These are phyloP conservation scores for Lactarius indigo DNA, from an alignment of 768 basidiomycete species.

Conservation along the genomic window DNA sequence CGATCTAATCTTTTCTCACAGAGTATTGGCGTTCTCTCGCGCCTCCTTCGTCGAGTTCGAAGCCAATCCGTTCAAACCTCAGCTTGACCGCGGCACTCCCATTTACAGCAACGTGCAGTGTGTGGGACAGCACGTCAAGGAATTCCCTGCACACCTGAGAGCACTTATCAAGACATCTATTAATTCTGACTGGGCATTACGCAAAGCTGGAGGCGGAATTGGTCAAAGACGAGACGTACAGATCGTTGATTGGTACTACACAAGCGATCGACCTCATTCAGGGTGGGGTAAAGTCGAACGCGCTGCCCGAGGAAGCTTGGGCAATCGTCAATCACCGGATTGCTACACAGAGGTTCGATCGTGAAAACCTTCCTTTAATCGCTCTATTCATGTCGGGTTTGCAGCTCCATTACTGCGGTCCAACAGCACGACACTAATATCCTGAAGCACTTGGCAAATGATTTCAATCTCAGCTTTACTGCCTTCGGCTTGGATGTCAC, in stretches of 20 bases:
- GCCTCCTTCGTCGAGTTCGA: constrained; percentile 26
- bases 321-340: constrained; percentile 37
- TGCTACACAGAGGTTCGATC: constrained; percentile 33
- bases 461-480: constrained; percentile 40
- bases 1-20: constrained; percentile 1
- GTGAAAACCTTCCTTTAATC: neutral
- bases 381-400: neutral
- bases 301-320: constrained; percentile 43
- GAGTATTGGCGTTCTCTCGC: constrained; percentile 73
- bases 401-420: constrained; percentile 33
- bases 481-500: constrained; percentile 39
- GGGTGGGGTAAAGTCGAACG: constrained; percentile 44
- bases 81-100: constrained; percentile 34
- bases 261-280: constrained; percentile 40
- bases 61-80: constrained; percentile 20
- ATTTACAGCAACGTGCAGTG: constrained; percentile 40
- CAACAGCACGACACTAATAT: constrained; percentile 32
- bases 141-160: constrained; percentile 34
- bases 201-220: constrained; percentile 35
- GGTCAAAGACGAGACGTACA: constrained; percentile 30
- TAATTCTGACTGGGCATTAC: constrained; percentile 33
- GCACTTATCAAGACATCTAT: constrained; percentile 29
- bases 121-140: constrained; percentile 40
- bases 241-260: constrained; percentile 33
- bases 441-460: constrained; percentile 31